Evolutionary conservation across 306 rosid species (phyloP).

Genomic region (Rosa multiflora): DNA sequence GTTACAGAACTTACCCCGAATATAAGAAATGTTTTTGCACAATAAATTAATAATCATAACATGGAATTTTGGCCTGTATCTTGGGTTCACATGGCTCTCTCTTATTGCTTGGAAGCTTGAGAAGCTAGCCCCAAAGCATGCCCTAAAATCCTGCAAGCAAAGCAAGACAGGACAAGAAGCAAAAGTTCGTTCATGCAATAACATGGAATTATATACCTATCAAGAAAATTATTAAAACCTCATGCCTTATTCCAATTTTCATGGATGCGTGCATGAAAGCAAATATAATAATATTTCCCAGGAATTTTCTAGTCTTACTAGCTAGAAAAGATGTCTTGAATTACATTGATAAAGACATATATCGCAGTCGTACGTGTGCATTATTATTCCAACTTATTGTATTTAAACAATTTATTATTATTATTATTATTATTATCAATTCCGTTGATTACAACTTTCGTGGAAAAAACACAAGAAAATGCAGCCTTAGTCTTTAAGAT

Average conservation of each 20-base stretch:
- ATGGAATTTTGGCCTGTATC: neutral
- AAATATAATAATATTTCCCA: neutral
- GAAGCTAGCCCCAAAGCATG: constrained; percentile 4
- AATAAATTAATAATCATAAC: neutral
- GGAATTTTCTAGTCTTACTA: neutral
- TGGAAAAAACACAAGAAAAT: neutral
- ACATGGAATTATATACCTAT: neutral
- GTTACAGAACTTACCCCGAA: neutral
- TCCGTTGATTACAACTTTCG: neutral
- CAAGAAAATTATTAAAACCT: too few species aligned
- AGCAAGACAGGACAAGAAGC: neutral
- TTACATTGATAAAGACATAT: neutral
- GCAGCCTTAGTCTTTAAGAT: neutral
- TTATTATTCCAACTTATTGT: neutral
- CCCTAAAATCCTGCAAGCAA: constrained; percentile 20
- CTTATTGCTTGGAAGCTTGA: constrained; percentile 1
- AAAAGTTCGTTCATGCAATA: neutral
- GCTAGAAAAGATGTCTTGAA: neutral
- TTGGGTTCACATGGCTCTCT: constrained; percentile 12
- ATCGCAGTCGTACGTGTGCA: neutral
- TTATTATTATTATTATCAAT: neutral
- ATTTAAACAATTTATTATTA: neutral
- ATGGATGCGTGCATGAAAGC: neutral
- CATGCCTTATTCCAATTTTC: neutral
- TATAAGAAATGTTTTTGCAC: neutral